Evolutionary conservation across 2,329 filamentous ascomycete species (phyloP).

Genomic region (Periconia sp.): DNA sequence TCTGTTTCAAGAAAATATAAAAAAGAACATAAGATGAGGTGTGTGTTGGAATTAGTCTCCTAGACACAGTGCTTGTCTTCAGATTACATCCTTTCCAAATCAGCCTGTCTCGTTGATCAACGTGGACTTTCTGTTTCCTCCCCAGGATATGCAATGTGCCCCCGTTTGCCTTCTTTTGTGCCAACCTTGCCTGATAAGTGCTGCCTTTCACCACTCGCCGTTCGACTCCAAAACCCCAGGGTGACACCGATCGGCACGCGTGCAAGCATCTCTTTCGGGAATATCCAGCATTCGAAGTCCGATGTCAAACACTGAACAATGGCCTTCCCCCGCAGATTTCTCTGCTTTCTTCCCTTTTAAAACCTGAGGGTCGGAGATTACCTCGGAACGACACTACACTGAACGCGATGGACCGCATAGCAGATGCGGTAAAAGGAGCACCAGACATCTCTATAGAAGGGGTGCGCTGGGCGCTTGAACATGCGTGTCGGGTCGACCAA

Average conservation of each 20-base stretch:
- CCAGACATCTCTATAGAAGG: slow-evolving; percentile 1
- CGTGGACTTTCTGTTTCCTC: background rate
- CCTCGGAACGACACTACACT: background rate
- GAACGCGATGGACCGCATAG: slow-evolving; percentile 8
- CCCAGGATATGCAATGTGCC: background rate
- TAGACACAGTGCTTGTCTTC: background rate
- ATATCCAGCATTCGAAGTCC: slow-evolving; percentile 2
- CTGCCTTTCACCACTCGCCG: background rate
- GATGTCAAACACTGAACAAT: slow-evolving; percentile 4
- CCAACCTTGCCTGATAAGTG: no score
- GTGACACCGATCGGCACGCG: slow-evolving; percentile 1
- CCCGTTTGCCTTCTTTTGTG: background rate
- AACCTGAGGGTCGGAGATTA: background rate
- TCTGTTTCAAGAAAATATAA: background rate
- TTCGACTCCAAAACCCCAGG: background rate
- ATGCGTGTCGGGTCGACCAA: slow-evolving; percentile 10
- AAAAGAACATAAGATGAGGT: background rate
- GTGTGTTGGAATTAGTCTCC: background rate
- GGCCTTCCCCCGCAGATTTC: background rate
- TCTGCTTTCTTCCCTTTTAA: background rate
- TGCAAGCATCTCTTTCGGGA: slow-evolving; percentile 4
- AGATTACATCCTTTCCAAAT: background rate
- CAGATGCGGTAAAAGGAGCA: slow-evolving; percentile 4
- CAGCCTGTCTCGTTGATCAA: background rate
- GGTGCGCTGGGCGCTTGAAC: slow-evolving; percentile 10